Percentiles rank a stretch among this genome's conserved stretches.
phyloP scores from a whole-genome alignment of 441 rosid species.

The Gossypium schwendimanii region DNA sequence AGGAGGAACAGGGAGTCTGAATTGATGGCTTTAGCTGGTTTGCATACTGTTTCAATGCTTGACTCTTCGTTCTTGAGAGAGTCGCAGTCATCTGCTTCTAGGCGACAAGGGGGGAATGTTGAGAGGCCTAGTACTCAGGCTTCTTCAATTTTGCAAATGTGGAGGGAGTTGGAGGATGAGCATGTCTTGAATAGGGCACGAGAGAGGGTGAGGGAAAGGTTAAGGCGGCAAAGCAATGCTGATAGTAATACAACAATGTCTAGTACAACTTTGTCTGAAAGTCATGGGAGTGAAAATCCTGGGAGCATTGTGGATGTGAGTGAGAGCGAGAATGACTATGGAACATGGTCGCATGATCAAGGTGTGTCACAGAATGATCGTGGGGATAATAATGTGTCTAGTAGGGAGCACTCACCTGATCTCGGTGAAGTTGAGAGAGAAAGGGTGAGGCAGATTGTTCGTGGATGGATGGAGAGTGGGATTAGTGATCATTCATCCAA shows the following conservation, averaged over 20 bases:
- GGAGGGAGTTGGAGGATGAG: conserved; percentile 91
- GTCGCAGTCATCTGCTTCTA: conserved; percentile 57
- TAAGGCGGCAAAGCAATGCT: conserved; percentile 56
- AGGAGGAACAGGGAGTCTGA: conserved; percentile 84
- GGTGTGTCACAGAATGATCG: conserved; percentile 39
- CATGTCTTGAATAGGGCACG: conserved; percentile 70
- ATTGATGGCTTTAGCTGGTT: conserved; percentile 75
- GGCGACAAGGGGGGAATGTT: conserved; percentile 47
- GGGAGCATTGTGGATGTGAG: conserved; percentile 58
- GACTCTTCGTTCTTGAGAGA: conserved; percentile 80
- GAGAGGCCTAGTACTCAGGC: conserved; percentile 77
- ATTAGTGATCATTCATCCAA: conserved; percentile 57
- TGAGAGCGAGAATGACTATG: conserved; percentile 85
- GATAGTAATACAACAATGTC: conserved; percentile 44
- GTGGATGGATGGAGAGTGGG: conserved; percentile 89
- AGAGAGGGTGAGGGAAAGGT: conserved; percentile 64
- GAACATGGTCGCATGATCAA: conserved; percentile 61
- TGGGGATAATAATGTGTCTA: conserved; percentile 46
- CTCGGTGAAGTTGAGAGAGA: conserved; percentile 88
- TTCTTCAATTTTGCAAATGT: conserved; percentile 74
- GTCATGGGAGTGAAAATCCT: conserved; percentile 58
- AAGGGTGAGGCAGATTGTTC: conserved; percentile 83
- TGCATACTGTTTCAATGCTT: conserved; percentile 83
- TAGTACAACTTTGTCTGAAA: conserved; percentile 43
- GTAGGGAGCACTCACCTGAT: conserved; percentile 93